Base-by-base conservation (phyloP, 495 filamentous ascomycete species). In the Daldinia bambusicola region DNA sequence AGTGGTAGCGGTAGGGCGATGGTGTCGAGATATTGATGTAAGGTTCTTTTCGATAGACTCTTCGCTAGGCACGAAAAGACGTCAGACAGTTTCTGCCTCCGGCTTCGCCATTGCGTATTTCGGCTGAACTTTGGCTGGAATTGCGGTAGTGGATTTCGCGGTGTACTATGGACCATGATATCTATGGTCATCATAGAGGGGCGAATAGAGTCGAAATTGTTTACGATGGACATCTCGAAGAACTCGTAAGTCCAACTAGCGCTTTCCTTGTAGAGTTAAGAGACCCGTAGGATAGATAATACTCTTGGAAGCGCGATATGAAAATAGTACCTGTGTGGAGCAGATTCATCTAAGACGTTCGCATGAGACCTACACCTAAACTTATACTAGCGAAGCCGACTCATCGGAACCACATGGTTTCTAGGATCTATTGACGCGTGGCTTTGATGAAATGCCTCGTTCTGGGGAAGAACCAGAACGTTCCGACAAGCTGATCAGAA, bases 31-130 rank as follows among this genome's bases (percentile, higher is more conserved):
- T 72, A 72, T 16, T 52, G 59, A 2, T 26, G 45, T 4, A 40
- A 18, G 34, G 50, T 67, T 20, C n/a, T n/a, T 34, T 61, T 64
- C 0, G 63, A 60, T 20, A 72, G 63, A n/a, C 31, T 62, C 8
- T 53, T 58, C 12, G 66, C 53, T 26, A 45, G 38, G 26, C 3
- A 26, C 26, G 26, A 26, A 3, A 26, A 26, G 26, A 26, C 3
- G 26, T 26, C 26, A 26, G 18, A 22, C 20, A 8, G 43, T 5
- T 13, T 22, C 20, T 8, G 18, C 4, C 5, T 22, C 0, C 10
- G 50, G 22, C 16, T 55, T 52, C 4, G 43, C 43, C 3, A 18
- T 48, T 22, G 43, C 5, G 20, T 9, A 13, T 22, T 20, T 10
- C 1, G 18, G 18, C 20, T 9, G 8, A 10, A 12, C 18, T 22